Base-by-base conservation (phyloP, 805 yeast genomes). In the Suhomyces sp. region DNA sequence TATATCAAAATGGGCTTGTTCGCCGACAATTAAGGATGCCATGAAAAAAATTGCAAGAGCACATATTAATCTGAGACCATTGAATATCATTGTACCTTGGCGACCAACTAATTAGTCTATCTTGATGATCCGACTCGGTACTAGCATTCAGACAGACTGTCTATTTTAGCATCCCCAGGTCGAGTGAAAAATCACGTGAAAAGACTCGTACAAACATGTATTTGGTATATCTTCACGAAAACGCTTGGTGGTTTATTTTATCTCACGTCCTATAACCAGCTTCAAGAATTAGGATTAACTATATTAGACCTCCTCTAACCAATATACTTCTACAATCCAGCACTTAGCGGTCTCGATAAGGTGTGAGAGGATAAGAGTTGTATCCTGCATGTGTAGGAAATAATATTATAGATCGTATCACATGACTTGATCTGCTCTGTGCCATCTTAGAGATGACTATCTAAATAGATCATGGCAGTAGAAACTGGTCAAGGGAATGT, bases 1-100 rank as follows among this genome's bases (percentile, higher is more conserved):
- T 7, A 67, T 29, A 51, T 68, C 67, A 53, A 68, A 68, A 37
- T 56, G 52, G 13, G 56, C 29, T 44, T 57, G 60, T 3, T 37
- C 37, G 20, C 40, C 47, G 5, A 20, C 17, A 20, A 44, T 20
- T 10, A 15, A 17, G 22, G 21, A 25, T n/a, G 33, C 13, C 13
- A 43, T 13, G 15, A 43, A 17, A n/a, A n/a, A 13, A 43, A 43
- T 22, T 25, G 15, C 46, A 22, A 43, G 46, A n/a, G 25, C 5
- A 3, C 31, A 24, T 15, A 22, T 13, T 22, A 27, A 37, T 17
- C 27, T 41, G 13, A 41, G 27, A 20, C 44, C 29, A 41, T 41
- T 41, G 41, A 37, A 19, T 19, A 37, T 17, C 41, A 37, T 37
- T 37, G 13, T 37, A 17, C 17, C 20, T 19, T 13, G 20, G 20